Base-by-base conservation (phyloP, 2,329 filamentous ascomycete species). In the Myrmaecium sp. region DNA sequence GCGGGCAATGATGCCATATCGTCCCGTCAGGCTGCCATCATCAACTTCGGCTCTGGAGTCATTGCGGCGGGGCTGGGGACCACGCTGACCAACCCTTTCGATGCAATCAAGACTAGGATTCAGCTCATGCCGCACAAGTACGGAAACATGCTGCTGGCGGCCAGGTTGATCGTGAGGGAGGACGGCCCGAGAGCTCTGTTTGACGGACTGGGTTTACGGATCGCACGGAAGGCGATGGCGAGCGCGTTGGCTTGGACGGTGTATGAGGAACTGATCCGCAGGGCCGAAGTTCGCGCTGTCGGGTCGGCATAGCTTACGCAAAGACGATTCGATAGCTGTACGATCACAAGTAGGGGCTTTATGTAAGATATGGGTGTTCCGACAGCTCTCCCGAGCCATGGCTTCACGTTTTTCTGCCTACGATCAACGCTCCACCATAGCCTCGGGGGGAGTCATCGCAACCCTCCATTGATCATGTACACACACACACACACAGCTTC, bases 171-270 rank as follows among this genome's bases (percentile, higher is more conserved):
- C 77, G 49, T 95, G 4, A 53, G 57, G 2, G 77, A 92, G 41
- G 86, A 94, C 36, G 86, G 86, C 0, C 40, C 78, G 12, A 65
- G 75, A 28, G 78, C 78, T 33, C 62, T 98, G 31, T 84, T 89
- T 53, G 78, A 89, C 48, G 89, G 89, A 1, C 53, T 98, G 30
- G 80, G 69, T 2, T 58, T 98, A 38, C 68, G 89, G 30, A 92
- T 95, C 63, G 78, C 74, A 23, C 66, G 89, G 39, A 98, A 98
- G 52, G 86, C 83, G 4, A 55, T 94, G 23, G 94, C 84, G 51
- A 86, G 78, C 27, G 89, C 89, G n/a, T 62, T 95, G 38, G 86
- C 86, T 5, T 98, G 89, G 89, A 95, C 86, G 6, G 64, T 94
- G 21, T 98, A 98, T 46, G 89, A 98, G 56, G 86, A 94, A 51